Conservation (phyloP, 169 alveolate genomes). For the Plasmodium relictum region DNA sequence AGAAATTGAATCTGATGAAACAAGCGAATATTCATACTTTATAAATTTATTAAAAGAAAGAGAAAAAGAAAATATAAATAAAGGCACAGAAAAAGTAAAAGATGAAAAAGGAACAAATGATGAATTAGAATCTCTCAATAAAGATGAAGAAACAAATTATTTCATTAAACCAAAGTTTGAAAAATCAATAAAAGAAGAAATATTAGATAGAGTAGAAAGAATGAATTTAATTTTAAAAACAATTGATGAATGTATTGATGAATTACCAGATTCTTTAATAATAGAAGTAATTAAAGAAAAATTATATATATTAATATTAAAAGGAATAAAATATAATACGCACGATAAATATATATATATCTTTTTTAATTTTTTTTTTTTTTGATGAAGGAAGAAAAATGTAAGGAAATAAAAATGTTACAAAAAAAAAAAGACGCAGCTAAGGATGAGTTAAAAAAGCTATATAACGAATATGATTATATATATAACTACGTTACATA, state of each 20-base stretch:
- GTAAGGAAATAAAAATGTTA: constrained; percentile 47
- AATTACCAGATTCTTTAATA: constrained; percentile 55
- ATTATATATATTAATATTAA: background rate
- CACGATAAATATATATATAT: constrained; percentile 11
- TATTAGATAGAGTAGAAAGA: constrained; percentile 56
- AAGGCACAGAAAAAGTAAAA: background rate
- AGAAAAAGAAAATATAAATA: constrained; percentile 10
- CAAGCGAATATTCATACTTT: constrained; percentile 45
- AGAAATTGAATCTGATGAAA: constrained; percentile 19
- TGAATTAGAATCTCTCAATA: constrained; percentile 2
- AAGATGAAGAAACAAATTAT: constrained; percentile 34
- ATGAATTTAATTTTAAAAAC: constrained; percentile 59
- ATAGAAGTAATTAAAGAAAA: constrained; percentile 15
- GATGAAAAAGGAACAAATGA: background rate
- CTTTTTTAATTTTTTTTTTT: background rate
- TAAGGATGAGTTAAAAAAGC: constrained; percentile 42
- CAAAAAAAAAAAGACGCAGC: constrained; percentile 52
- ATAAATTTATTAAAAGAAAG: constrained; percentile 33
- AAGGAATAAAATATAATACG: background rate
- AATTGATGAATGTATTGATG: constrained; percentile 53
- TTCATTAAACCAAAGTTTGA: constrained; percentile 56
- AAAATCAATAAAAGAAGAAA: constrained; percentile 24
- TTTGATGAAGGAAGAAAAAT: constrained; percentile 39
- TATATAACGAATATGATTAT: constrained; percentile 49
- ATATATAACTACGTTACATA: constrained; percentile 48